Percentiles rank a stretch among this genome's conserved stretches.
Conservation (phyloP, 1,284 basidiomycete genomes). For the Fomitiporia mediterranea region DNA sequence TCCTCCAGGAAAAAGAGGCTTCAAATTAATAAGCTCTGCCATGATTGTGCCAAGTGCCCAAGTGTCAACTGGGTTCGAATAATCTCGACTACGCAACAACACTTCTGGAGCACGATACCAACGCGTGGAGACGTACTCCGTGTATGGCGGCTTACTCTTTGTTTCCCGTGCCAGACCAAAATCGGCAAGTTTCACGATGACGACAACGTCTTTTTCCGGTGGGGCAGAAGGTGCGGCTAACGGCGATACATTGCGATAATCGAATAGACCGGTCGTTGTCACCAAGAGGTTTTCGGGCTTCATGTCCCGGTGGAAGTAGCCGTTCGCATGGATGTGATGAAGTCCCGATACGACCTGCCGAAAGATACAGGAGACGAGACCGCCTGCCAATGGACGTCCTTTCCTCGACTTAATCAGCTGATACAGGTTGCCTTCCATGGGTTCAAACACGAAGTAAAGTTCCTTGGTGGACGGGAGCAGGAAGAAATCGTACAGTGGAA, state of each 20-base stretch:
- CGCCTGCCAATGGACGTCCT: constrained; percentile 90
- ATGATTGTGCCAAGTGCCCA: constrained; percentile 99
- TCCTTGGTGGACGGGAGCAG: constrained; percentile 90
- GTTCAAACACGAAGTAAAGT: constrained; percentile 99
- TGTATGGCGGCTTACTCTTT: constrained; percentile 87
- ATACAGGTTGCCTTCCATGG: constrained; percentile 99
- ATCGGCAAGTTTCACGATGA: constrained; percentile 97
- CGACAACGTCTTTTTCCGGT: constrained; percentile 90
- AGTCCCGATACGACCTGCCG: constrained; percentile 89
- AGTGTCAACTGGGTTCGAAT: constrained; percentile 97
- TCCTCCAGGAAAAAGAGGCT: constrained; percentile 96
- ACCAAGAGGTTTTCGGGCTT: constrained; percentile 99
- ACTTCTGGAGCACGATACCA: constrained; percentile 99
- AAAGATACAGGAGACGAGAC: constrained; percentile 93
- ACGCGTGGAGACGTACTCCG: constrained; percentile 97
- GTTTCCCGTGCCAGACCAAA: constrained; percentile 96
- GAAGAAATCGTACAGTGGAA: constrained; percentile 98
- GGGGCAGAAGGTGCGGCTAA: constrained; percentile 51
- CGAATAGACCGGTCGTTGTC: constrained; percentile 95
- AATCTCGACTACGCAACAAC: constrained; percentile 84
- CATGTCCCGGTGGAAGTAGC: constrained; percentile 99
- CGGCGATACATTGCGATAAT: constrained; percentile 82
- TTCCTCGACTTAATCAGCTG: constrained; percentile 98
- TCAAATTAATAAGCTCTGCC: constrained; percentile 92
- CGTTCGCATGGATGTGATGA: constrained; percentile 86